Percentiles rank a stretch among this genome's conserved stretches.
These are phyloP conservation scores for Penicillium expansum DNA, from an alignment of 2,329 filamentous ascomycete species.

Conservation along the genomic window DNA sequence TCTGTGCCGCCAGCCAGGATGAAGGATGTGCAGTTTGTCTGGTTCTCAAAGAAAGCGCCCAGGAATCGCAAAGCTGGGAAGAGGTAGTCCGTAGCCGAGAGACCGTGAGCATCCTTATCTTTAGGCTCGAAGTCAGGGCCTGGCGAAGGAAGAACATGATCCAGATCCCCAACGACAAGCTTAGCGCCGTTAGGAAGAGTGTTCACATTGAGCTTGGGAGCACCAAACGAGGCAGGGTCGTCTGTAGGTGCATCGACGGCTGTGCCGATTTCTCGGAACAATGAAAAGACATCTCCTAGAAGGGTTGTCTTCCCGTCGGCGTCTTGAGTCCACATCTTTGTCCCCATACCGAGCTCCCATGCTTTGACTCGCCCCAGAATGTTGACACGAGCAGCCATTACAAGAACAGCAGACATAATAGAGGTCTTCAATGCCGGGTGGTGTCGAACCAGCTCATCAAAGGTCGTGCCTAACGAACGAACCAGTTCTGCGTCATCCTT, in stretches of 20 bases:
- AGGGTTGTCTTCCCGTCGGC: conserved; percentile 58
- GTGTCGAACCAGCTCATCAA: conserved; percentile 92
- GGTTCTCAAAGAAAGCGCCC: conserved; percentile 71
- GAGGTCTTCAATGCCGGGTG: conserved; percentile 78
- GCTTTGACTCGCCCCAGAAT: conserved; percentile 71
- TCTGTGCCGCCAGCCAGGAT: conserved; percentile 79
- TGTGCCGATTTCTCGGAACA: conserved; percentile 37
- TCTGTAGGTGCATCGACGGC: conserved; percentile 26
- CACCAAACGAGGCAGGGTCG: conserved; percentile 24
- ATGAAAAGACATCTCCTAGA: conserved; percentile 52
- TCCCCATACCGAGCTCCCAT: conserved; percentile 67
- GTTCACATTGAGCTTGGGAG: conserved; percentile 28
- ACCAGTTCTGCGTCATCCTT: conserved; percentile 70
- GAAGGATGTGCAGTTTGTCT: conserved; percentile 68
- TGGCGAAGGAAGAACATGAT: conserved; percentile 26
- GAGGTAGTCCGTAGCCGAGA: conserved; percentile 66
- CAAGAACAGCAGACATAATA: conserved; percentile 80
- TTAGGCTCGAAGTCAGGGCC: conserved; percentile 40
- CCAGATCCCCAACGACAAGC: conserved; percentile 32
- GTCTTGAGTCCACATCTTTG: conserved; percentile 69
- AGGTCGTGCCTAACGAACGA: conserved; percentile 72
- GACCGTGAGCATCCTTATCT: conserved; percentile 51
- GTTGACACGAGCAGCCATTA: conserved; percentile 81
- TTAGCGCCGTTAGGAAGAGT: conserved; percentile 40
- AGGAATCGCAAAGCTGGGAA: conserved; percentile 76